A percentile compares a stretch with the other conserved stretches of the same genome.
Evolutionary conservation across 441 rosid species (phyloP).

Genomic region (Aquilaria agallochum): DNA sequence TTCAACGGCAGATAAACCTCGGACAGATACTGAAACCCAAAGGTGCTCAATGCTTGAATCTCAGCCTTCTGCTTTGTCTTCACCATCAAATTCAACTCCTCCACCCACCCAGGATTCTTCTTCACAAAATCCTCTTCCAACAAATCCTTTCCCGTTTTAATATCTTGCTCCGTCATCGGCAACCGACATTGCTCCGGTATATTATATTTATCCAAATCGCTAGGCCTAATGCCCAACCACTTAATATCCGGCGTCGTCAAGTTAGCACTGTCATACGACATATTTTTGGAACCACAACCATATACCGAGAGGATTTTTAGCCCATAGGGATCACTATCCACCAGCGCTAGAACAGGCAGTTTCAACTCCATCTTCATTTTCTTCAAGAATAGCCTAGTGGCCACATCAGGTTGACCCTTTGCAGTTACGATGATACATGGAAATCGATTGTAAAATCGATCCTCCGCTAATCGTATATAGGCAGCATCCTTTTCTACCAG

Average conservation of each 20-base stretch:
- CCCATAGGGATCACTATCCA: slow-evolving; percentile 96
- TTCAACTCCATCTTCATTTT: slow-evolving; percentile 93
- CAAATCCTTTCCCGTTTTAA: slow-evolving; percentile 92
- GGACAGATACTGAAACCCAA: slow-evolving; percentile 92
- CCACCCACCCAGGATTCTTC: slow-evolving; percentile 98
- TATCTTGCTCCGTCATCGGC: slow-evolving; percentile 98
- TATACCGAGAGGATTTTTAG: slow-evolving; percentile 92
- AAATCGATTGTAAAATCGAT: slow-evolving; percentile 89
- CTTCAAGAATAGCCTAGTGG: slow-evolving; percentile 87
- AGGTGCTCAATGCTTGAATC: slow-evolving; percentile 95
- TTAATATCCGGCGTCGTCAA: slow-evolving; percentile 96
- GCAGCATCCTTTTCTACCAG: slow-evolving; percentile 97
- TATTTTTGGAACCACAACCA: slow-evolving; percentile 97
- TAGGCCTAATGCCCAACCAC: slow-evolving; percentile 94
- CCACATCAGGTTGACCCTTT: slow-evolving; percentile 96
- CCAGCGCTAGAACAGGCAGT: slow-evolving; percentile 91
- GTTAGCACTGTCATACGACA: slow-evolving; percentile 95
- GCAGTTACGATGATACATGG: slow-evolving; percentile 94
- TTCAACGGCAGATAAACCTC: slow-evolving; percentile 95
- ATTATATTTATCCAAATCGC: slow-evolving; percentile 70
- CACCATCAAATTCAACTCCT: slow-evolving; percentile 94
- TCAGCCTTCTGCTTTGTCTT: slow-evolving; percentile 97
- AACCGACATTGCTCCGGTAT: slow-evolving; percentile 85
- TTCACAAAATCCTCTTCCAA: slow-evolving; percentile 97
- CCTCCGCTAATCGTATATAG: slow-evolving; percentile 88